These are phyloP conservation scores for Suillus subalutaceus DNA, from an alignment of 768 basidiomycete genomes.

Conservation along the genomic window DNA sequence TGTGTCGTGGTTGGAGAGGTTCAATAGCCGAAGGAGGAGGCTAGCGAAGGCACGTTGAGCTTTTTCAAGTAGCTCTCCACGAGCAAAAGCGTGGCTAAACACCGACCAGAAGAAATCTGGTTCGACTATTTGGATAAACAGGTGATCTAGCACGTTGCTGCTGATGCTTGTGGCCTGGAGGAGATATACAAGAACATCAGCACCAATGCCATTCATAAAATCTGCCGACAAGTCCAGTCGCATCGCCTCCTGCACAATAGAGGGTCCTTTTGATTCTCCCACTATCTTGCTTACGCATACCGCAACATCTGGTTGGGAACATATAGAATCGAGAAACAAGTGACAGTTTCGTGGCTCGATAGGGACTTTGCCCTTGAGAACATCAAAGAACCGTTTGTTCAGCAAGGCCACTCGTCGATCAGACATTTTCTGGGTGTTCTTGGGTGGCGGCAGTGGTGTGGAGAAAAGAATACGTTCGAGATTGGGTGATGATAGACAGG, in stretches of 20 bases:
- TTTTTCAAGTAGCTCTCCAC: constrained; percentile 28
- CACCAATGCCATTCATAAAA: constrained; percentile 43
- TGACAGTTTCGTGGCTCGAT: constrained; percentile 24
- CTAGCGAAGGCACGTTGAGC: constrained; percentile 44
- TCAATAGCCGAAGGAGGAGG: constrained; percentile 49
- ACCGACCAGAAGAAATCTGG: constrained; percentile 49
- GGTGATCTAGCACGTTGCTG: constrained; percentile 39
- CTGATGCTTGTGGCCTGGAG: constrained; percentile 38
- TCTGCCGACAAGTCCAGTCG: constrained; percentile 32
- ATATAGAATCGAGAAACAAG: constrained; percentile 48
- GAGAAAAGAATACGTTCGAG: not conserved
- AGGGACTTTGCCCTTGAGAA: constrained; percentile 25
- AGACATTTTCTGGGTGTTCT: not conserved
- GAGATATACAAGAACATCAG: constrained; percentile 40
- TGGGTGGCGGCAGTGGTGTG: not conserved
- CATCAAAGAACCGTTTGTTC: constrained; percentile 30
- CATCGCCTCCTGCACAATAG: constrained; percentile 39
- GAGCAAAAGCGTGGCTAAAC: constrained; percentile 33
- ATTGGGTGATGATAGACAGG: not conserved
- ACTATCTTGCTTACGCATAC: constrained; percentile 38
- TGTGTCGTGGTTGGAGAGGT: constrained; percentile 33
- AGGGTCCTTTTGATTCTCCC: constrained; percentile 35
- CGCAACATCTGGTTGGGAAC: constrained; percentile 35
- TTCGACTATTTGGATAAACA: constrained; percentile 42
- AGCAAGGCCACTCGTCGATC: constrained; percentile 16